These are phyloP conservation scores for Henckelia pumila DNA, from an alignment of 257 asterid genomes.

Conservation along the genomic window DNA sequence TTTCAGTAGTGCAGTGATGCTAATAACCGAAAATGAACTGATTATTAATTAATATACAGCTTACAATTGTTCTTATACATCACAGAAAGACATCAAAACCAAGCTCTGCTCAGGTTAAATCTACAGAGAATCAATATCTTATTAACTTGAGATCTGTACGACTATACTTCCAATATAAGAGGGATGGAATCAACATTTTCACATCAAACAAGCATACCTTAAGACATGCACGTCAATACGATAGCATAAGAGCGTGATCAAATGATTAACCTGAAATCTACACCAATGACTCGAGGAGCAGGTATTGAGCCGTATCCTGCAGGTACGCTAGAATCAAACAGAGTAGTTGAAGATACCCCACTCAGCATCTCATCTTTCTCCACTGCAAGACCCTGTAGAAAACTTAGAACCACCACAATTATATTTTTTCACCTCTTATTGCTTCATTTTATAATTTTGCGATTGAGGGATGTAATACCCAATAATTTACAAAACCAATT, in stretches of 20 bases:
- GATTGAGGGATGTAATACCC: conserved; percentile 19
- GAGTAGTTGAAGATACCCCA: conserved; percentile 47
- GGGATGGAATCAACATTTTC: conserved; percentile 15
- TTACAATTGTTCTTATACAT: too few relatives aligned
- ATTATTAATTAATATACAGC: neutral
- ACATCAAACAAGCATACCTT: conserved; percentile 11
- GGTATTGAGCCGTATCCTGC: conserved; percentile 64
- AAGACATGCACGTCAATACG: neutral
- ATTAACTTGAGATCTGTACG: neutral
- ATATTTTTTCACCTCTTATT: conserved; percentile 16
- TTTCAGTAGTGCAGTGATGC: neutral
- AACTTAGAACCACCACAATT: conserved; percentile 33
- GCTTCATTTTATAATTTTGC: conserved; percentile 11
- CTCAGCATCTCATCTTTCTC: conserved; percentile 68
- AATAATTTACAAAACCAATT: conserved; percentile 23
- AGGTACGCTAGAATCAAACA: conserved; percentile 51
- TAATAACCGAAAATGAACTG: conserved; percentile 13
- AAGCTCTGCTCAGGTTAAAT: neutral
- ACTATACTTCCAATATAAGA: neutral
- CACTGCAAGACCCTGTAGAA: conserved; percentile 87
- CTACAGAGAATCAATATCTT: neutral
- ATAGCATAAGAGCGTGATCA: conserved; percentile 11
- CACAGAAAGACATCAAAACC: neutral
- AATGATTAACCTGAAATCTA: conserved; percentile 69
- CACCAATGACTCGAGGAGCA: conserved; percentile 52